phyloP scores from a whole-genome alignment of 768 basidiomycete species.

The Termitomyces sp. region DNA sequence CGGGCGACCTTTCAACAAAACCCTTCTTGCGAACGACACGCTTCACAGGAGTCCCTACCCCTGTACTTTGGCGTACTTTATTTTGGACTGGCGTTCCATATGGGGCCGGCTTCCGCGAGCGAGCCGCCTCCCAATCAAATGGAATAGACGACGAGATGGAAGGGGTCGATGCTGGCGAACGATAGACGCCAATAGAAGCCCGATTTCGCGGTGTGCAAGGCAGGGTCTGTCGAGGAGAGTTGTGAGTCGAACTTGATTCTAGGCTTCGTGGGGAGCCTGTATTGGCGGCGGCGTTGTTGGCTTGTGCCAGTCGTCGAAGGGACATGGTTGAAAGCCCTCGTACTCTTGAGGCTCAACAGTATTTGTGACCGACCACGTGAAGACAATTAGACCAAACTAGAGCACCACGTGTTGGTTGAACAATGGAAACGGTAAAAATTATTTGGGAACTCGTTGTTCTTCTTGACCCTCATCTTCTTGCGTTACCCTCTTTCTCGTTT shows the following conservation, averaged over 20 bases:
- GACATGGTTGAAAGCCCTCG: slow-evolving; percentile 32
- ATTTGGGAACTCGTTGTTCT: slow-evolving; percentile 6
- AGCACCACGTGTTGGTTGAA: slow-evolving; percentile 40
- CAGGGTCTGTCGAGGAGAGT: slow-evolving; percentile 22
- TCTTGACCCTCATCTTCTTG: slow-evolving; percentile 24
- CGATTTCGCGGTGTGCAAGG: slow-evolving; percentile 43
- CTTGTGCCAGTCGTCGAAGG: slow-evolving; percentile 56
- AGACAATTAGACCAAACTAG: slow-evolving; percentile 10
- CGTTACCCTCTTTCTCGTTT: slow-evolving; percentile 25
- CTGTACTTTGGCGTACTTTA: slow-evolving; percentile 42
- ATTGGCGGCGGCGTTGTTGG: slow-evolving; percentile 36
- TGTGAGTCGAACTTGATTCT: slow-evolving; percentile 11
- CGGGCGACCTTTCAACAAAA: slow-evolving; percentile 52
- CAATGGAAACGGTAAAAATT: slow-evolving; percentile 39
- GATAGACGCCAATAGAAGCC: slow-evolving; percentile 48
- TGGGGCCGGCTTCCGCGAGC: slow-evolving; percentile 66
- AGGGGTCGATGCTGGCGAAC: slow-evolving; percentile 62
- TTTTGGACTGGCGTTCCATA: slow-evolving; percentile 58
- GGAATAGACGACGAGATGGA: slow-evolving; percentile 74
- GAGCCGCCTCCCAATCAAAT: slow-evolving; percentile 86
- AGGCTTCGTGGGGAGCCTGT: slow-evolving; percentile 33
- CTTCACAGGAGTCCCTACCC: slow-evolving; percentile 35
- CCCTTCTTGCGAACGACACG: slow-evolving; percentile 64
- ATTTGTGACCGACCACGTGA: slow-evolving; percentile 20
- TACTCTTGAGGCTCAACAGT: neutral